Percentiles rank a stretch among this genome's conserved stretches.
These are phyloP conservation scores for Neopestalotiopsis sp. DNA, from an alignment of 2,329 filamentous ascomycete species.

Conservation along the genomic window DNA sequence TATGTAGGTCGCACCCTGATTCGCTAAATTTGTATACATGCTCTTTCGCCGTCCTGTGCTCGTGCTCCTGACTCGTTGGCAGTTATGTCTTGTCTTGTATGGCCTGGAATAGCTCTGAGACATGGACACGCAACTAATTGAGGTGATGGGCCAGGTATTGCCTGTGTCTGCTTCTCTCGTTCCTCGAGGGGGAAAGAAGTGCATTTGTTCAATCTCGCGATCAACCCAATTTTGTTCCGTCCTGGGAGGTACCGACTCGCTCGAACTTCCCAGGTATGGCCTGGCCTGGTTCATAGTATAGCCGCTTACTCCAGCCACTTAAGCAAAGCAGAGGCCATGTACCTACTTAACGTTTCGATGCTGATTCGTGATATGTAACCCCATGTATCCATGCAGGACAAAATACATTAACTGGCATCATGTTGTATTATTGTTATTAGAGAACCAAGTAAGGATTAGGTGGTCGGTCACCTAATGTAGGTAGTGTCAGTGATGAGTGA, in stretches of 20 bases:
- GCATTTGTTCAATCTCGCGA: neutral
- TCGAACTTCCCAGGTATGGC: neutral
- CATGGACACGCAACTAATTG: neutral
- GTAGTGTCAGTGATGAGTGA: too few relatives aligned
- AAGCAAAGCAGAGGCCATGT: neutral
- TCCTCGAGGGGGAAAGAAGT: neutral
- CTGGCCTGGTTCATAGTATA: neutral
- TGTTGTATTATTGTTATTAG: too few relatives aligned
- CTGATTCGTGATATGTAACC: neutral
- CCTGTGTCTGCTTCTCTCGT: neutral
- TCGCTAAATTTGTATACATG: neutral
- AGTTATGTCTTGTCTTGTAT: neutral
- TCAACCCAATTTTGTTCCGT: neutral
- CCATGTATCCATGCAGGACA: neutral
- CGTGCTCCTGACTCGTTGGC: neutral
- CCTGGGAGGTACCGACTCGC: neutral
- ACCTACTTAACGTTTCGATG: neutral
- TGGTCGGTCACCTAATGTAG: too few relatives aligned
- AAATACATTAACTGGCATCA: neutral
- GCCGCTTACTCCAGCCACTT: neutral
- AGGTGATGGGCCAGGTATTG: neutral
- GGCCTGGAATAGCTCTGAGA: neutral
- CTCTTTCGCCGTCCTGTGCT: neutral
- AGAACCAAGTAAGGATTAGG: too few relatives aligned
- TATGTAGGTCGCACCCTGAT: neutral